Conservation (phyloP, 768 basidiomycete genomes). For the Termitomyces sp. region DNA sequence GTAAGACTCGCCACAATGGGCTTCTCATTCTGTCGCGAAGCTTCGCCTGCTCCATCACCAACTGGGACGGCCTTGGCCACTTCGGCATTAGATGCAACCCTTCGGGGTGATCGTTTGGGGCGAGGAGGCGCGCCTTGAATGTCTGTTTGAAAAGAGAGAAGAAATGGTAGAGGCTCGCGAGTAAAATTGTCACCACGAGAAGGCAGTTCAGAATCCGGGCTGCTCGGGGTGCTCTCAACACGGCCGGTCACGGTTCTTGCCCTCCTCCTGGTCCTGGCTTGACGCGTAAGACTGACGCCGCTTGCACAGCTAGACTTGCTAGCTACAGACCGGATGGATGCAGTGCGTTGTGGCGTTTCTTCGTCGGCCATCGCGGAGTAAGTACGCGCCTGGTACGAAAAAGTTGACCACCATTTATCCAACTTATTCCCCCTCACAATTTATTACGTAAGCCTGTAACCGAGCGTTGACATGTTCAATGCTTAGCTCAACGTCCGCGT, state of each 20-base stretch:
- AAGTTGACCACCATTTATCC: constrained; percentile 6
- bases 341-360: constrained; percentile 24
- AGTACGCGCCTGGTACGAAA: constrained; percentile 7
- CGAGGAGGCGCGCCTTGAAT: constrained; percentile 16
- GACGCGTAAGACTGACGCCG: constrained; percentile 47
- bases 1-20: background rate
- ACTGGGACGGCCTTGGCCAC: background rate
- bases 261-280: constrained; percentile 51
- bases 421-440: background rate
- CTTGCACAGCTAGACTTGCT: constrained; percentile 50
- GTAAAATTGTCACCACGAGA: constrained; percentile 25
- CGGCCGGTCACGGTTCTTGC: constrained; percentile 45
- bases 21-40: constrained; percentile 2
- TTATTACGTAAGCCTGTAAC: background rate
- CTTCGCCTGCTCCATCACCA: background rate
- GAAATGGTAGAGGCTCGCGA: constrained; percentile 21
- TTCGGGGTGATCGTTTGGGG: constrained; percentile 26
- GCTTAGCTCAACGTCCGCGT: too few species aligned
- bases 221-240: constrained; percentile 21
- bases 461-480: too few species aligned
- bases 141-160: constrained; percentile 9
- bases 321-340: constrained; percentile 44
- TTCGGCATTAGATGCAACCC: constrained; percentile 8
- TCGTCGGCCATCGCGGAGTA: constrained; percentile 23
- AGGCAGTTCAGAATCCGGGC: constrained; percentile 28